Evolutionary conservation across 208 protist species (phyloP).

Genomic region (Naegleria gruberi): DNA sequence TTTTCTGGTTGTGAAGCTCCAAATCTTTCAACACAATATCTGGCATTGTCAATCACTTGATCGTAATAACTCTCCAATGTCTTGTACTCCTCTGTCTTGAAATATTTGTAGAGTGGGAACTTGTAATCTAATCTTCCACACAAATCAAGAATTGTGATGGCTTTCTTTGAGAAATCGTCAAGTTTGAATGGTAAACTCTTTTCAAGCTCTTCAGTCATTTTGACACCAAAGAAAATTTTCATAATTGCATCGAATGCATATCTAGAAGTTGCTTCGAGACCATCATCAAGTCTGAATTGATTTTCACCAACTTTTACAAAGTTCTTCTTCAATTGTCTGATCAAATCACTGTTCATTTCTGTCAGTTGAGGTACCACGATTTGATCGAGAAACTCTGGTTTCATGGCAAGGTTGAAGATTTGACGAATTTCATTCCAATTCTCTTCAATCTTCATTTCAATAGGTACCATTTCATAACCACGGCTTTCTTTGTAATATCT

Average conservation of each 20-base stretch:
- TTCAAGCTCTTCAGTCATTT: not conserved
- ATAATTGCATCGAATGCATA: not conserved
- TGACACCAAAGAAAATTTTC: not conserved
- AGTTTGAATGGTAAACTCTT: not conserved
- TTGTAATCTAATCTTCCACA: too few relatives aligned
- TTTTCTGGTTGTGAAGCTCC: too few relatives aligned
- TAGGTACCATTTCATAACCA: not conserved
- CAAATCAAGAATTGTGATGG: too few relatives aligned
- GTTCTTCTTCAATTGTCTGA: not conserved
- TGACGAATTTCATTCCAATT: not conserved
- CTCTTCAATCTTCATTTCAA: not conserved
- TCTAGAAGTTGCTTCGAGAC: not conserved
- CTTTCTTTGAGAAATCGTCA: too few relatives aligned
- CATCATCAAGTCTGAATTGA: not conserved
- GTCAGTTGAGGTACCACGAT: not conserved
- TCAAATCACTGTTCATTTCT: not conserved
- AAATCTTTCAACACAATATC: too few relatives aligned
- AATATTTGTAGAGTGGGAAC: too few relatives aligned
- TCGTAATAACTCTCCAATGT: too few relatives aligned
- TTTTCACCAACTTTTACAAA: not conserved
- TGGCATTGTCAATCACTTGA: too few relatives aligned
- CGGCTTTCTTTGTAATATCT: not conserved
- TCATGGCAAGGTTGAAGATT: not conserved
- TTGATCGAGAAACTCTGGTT: not conserved
- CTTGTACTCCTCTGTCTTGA: too few relatives aligned